Evolutionary conservation across 768 basidiomycete species (phyloP).

Genomic region (Pisolithus marmoratus): DNA sequence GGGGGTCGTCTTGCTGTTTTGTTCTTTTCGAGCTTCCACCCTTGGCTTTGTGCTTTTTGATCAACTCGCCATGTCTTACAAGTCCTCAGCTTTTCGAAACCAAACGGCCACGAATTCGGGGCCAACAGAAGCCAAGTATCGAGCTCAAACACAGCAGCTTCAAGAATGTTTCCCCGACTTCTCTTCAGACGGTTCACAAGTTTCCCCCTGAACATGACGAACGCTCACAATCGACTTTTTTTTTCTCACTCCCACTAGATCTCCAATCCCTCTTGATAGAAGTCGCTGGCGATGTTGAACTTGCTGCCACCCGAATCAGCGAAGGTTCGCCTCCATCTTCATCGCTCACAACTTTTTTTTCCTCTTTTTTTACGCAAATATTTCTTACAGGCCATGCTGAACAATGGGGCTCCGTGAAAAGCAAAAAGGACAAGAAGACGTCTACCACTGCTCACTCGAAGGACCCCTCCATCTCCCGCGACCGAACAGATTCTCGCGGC

Average conservation of each 20-base stretch:
- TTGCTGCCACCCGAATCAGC: constrained; percentile 67
- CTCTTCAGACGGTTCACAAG: constrained; percentile 56
- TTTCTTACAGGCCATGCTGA: constrained; percentile 54
- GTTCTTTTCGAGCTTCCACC: constrained; percentile 26
- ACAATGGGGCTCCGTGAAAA: constrained; percentile 79
- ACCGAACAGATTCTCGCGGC: constrained; percentile 40
- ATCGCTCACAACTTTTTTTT: background rate
- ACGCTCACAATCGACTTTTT: constrained; percentile 10
- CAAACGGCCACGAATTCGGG: constrained; percentile 11
- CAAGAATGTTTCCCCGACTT: constrained; percentile 68
- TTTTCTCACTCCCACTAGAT: constrained; percentile 34
- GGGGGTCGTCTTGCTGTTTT: background rate
- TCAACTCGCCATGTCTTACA: constrained; percentile 23
- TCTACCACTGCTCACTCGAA: constrained; percentile 39
- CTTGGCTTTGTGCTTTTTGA: too few relatives aligned
- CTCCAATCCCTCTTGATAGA: constrained; percentile 65
- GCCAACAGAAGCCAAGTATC: constrained; percentile 37
- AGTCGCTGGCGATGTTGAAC: constrained; percentile 59
- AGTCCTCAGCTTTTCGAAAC: constrained; percentile 23
- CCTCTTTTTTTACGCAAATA: constrained; percentile 4
- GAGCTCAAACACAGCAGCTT: constrained; percentile 51
- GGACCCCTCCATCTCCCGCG: constrained; percentile 30
- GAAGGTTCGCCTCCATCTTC: constrained; percentile 47
- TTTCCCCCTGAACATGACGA: constrained; percentile 12
- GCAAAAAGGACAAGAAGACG: constrained; percentile 83